These are phyloP conservation scores for Lavandula angustifolia DNA, from an alignment of 257 asterid species.

Conservation along the genomic window DNA sequence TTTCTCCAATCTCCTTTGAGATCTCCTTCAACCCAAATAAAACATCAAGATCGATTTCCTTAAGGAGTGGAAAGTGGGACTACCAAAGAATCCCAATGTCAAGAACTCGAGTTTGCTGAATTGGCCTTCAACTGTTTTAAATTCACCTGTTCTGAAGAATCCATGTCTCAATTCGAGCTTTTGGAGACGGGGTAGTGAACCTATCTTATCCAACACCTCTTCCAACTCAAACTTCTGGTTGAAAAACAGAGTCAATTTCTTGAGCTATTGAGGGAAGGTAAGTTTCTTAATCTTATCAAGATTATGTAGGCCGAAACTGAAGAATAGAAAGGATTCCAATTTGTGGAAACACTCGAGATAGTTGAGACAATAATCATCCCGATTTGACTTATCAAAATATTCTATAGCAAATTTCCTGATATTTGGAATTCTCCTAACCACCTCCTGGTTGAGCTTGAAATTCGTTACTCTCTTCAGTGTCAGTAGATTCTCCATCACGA, in stretches of 20 bases:
- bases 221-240: not conserved
- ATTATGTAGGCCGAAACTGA: not conserved
- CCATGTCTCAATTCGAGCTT: not conserved
- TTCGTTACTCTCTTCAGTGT: not conserved
- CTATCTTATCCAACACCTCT: constrained; percentile 1
- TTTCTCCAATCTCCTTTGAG: constrained; percentile 22
- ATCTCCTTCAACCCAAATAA: constrained; percentile 11
- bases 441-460: not conserved
- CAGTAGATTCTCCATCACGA: not conserved
- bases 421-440: not conserved
- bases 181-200: constrained; percentile 10
- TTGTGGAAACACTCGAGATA: not conserved
- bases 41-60: not conserved
- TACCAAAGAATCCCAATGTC: not conserved
- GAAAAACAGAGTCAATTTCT: not conserved
- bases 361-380: not conserved
- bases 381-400: not conserved
- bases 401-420: not conserved
- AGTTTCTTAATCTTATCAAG: not conserved
- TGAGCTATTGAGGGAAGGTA: constrained; percentile 10
- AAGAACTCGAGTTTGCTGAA: constrained; percentile 16
- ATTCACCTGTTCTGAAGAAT: not conserved
- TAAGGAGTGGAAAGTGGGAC: constrained; percentile 26
- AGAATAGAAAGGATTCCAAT: not conserved
- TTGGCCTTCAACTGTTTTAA: constrained; percentile 19